Percentiles rank a stretch among this genome's conserved stretches.
These are phyloP conservation scores for Setaria italica DNA, from an alignment of 202 grass and related monocot species.

Conservation along the genomic window DNA sequence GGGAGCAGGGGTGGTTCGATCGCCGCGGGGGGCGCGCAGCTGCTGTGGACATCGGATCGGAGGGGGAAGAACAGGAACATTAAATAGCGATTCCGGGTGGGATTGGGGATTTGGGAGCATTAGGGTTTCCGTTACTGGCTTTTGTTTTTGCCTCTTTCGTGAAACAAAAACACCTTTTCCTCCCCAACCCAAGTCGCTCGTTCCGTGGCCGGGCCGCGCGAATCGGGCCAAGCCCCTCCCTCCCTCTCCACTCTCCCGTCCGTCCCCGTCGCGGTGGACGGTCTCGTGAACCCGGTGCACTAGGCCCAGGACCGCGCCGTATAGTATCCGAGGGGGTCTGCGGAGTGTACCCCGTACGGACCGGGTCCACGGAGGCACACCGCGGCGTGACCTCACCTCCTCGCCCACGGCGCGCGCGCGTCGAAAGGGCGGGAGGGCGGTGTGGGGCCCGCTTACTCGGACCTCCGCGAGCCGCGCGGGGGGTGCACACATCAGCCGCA, in stretches of 20 bases:
- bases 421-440: neutral
- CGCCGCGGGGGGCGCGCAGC: conserved; percentile 15
- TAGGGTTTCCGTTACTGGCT: conserved; percentile 64
- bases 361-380: conserved; percentile 13
- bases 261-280: neutral
- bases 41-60: conserved; percentile 48
- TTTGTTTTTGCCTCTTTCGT: conserved; percentile 22
- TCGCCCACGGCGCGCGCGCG: conserved; percentile 1
- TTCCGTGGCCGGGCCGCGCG: conserved; percentile 41
- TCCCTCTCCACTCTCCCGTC: neutral
- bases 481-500: conserved; percentile 9
- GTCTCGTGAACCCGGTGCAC: conserved; percentile 12
- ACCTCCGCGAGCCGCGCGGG: neutral
- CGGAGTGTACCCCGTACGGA: rapidly evolving
- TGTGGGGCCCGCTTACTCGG: conserved; percentile 32
- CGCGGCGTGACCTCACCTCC: neutral
- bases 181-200: conserved; percentile 7
- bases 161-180: neutral
- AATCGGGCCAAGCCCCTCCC: conserved; percentile 35
- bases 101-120: conserved; percentile 32
- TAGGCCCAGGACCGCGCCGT: too few relatives aligned
- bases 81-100: conserved; percentile 50
- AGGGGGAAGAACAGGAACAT: conserved; percentile 34
- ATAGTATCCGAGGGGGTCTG: too few relatives aligned
- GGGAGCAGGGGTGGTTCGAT: conserved; percentile 32